Base-by-base conservation (phyloP, 1,284 basidiomycete genomes). In the Cerioporus squamosus region DNA sequence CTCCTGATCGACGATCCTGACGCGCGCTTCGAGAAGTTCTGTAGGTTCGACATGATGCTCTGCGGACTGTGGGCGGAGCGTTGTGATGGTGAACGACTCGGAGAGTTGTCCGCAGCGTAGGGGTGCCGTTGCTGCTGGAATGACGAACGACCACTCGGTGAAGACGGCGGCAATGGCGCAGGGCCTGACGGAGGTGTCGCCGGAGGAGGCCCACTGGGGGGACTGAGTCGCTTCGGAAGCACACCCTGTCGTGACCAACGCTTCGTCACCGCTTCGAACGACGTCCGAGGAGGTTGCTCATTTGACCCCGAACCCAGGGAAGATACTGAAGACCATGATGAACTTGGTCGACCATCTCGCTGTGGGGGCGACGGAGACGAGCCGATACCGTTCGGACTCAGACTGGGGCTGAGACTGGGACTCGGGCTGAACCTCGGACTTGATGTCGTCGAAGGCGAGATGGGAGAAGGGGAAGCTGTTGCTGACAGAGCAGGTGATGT, bases 211-310 rank as follows among this genome's bases (percentile, higher is more conserved):
- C 83, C 84, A 39, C 74, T 79, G 3, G 86, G 84, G n/a, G 85
- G 85, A 8, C 81, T 82, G 52, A 77, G 69, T 39, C 80, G 77
- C 42, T 81, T 79, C 2, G 85, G 85, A 38, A 86, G 72, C 15
- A 74, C 71, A 17, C 77, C 78, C 65, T 84, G 85, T 44, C 84
- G 78, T 18, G 88, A 88, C 85, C 87, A 88, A 24, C 73, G 72
- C 53, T 75, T 72, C 22, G 75, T 75, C 3, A 77, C 75, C 51
- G 73, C 70, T 40, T 80, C 80, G 38, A 67, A 72, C 44, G 67
- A 72, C 68, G 55, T 65, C 54, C 38, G 73, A 20, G 55, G 51
- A 12, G 38, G 57, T 20, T 67, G 65, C 42, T 65, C 78, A 70
- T 43, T 81, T 2, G 82, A 84, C 1, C 75, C 78, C 42, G 82